Evolutionary conservation across 1,284 basidiomycete genomes (phyloP).

Genomic region (Irpex lacteus): DNA sequence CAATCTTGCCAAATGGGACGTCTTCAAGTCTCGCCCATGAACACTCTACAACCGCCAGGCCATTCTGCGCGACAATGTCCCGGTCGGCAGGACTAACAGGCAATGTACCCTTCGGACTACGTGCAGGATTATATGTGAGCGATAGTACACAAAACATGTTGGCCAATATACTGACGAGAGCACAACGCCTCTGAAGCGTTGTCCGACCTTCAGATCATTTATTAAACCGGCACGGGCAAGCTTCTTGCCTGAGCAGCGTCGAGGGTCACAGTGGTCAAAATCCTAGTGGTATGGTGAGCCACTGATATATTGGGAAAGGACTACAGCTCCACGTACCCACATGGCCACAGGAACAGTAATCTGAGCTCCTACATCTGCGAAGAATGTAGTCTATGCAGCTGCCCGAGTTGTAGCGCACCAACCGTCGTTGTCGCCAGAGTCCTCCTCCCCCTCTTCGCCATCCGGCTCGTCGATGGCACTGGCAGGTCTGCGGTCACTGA

Average conservation of each 20-base stretch:
- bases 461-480: conserved; percentile 11
- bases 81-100: conserved; percentile 84
- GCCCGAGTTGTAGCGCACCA: conserved; percentile 3
- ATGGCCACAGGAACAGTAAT: conserved; percentile 15
- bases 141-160: conserved; percentile 2
- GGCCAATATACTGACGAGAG: conserved; percentile 67
- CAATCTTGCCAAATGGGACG: conserved; percentile 92
- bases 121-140: not conserved
- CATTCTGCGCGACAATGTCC: conserved; percentile 73
- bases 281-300: conserved; percentile 50
- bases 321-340: conserved; percentile 11
- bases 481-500: conserved; percentile 10
- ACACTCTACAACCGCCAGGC: conserved; percentile 95
- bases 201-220: conserved; percentile 80
- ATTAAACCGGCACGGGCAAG: conserved; percentile 85
- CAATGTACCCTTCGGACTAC: conserved; percentile 83
- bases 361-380: conserved; percentile 3
- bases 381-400: not conserved
- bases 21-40: conserved; percentile 96
- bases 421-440: conserved; percentile 8
- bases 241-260: conserved; percentile 94
- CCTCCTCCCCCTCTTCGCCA: conserved; percentile 4
- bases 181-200: conserved; percentile 88
- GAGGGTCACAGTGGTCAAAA: conserved; percentile 96
- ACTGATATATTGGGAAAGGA: not conserved